A percentile compares a stretch with the other conserved stretches of the same genome.
Evolutionary conservation across 2,329 filamentous ascomycete species (phyloP).

Genomic region (Exophiala spinifera): DNA sequence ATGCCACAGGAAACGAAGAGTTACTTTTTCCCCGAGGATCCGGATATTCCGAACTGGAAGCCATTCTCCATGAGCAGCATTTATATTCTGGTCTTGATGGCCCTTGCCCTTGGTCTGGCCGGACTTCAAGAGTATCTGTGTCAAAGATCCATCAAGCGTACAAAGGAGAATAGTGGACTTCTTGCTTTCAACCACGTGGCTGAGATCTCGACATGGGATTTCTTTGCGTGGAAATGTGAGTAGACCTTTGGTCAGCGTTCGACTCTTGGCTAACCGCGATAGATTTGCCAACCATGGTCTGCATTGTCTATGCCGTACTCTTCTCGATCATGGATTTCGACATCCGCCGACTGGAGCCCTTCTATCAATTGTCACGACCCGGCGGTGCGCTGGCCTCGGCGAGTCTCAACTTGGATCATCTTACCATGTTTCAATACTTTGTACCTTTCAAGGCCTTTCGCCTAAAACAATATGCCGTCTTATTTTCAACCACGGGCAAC

Average conservation of each 20-base stretch:
- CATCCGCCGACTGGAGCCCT: conserved; percentile 50
- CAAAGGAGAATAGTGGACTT: conserved; percentile 36
- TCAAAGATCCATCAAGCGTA: conserved; percentile 35
- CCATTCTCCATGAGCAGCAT: conserved; percentile 35
- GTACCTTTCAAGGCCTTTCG: conserved; percentile 45
- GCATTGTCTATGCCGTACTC: conserved; percentile 48
- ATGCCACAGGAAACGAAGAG: conserved; percentile 32
- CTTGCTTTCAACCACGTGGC: conserved; percentile 32
- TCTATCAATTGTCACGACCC: conserved; percentile 42
- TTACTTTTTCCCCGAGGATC: conserved; percentile 36
- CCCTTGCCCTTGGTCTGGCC: conserved; percentile 33
- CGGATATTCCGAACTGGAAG: conserved; percentile 38
- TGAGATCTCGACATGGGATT: conserved; percentile 31
- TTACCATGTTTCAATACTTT: conserved; percentile 47
- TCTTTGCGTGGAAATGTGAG: conserved; percentile 38
- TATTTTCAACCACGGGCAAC: conserved; percentile 45
- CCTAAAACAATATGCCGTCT: conserved; percentile 48
- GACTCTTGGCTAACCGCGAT: conserved; percentile 1
- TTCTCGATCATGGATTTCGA: conserved; percentile 52
- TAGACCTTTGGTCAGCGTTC: background rate
- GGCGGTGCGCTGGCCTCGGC: conserved; percentile 33
- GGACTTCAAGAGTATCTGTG: conserved; percentile 36
- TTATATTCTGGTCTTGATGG: conserved; percentile 34
- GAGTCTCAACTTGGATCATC: conserved; percentile 50
- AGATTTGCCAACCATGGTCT: conserved; percentile 45